Evolutionary conservation across 768 basidiomycete genomes (phyloP), one percentile per base, ranked within the genome.

Genomic region (Phaffia tasmanica): DNA sequence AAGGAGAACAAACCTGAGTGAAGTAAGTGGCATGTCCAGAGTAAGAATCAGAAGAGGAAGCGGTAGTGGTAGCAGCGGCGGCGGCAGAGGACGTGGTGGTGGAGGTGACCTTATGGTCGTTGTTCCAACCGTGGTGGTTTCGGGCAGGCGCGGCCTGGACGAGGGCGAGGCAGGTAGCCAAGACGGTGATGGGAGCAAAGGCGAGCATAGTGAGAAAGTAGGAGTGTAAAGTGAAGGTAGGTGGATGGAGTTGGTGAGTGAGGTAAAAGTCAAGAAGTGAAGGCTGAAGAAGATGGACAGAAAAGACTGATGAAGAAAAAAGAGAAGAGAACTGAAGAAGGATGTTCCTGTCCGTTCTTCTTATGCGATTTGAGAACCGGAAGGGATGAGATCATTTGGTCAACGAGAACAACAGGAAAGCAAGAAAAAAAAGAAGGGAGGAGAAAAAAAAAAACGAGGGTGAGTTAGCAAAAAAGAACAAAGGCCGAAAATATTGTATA

Each of bases 1-100:
- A 91, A 9, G 86, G 79, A 49, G 79, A 79, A 57, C 86, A 86
- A 57, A 82, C 77, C 80, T 89, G 88, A 77, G 79, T 81, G 79
- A 81, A 89, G 77, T 72, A 82, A 64, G 81, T 82, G 14, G 78
- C 81, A 69, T 75, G 77, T 65, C 75, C 75, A 48, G 70, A 71
- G 21, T 69, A 64, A 32, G 71, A 72, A 59, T 69, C 60, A 1
- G 67, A 62, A 14, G 71, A 69, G 21, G 73, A 67, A 14, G 70
- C n/a, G 9, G 73, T 54, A 54, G 71, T 47, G 8, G 73, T 64
- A 63, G 71, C 63, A 32, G 69, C 65, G 30, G 70, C 64, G 42
- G 55, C 60, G 48, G 66, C 61, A 29, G 63, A 48, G n/a, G 57
- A 32, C 35, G 65, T 66, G 21, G 73, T 64, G 65, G 75, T 69